Conservation (phyloP, 2,329 filamentous ascomycete genomes). For the Blastomyces parvus region DNA sequence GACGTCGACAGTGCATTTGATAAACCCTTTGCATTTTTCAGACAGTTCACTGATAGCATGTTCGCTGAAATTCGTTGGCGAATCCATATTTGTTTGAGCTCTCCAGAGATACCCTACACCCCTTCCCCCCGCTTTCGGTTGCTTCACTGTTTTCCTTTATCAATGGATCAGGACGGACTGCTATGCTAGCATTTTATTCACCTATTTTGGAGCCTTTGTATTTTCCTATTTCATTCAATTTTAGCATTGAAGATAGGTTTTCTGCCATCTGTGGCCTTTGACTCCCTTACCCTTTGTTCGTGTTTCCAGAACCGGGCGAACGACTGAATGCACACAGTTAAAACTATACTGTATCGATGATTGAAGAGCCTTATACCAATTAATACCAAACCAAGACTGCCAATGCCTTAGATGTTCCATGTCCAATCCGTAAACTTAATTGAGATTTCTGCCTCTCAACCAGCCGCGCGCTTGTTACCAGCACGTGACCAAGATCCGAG, state of each 20-base stretch:
- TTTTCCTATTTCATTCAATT: not conserved
- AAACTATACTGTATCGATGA: not conserved
- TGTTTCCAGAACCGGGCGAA: not conserved
- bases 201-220: not conserved
- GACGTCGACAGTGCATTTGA: not conserved
- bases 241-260: not conserved
- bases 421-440: too few relatives aligned
- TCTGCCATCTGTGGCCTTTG: not conserved
- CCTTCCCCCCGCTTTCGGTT: not conserved
- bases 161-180: not conserved
- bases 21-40: not conserved
- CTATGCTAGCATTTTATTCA: not conserved
- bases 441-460: too few relatives aligned
- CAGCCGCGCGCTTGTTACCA: not conserved
- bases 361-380: not conserved
- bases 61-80: not conserved
- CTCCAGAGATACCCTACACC: constrained; percentile 3
- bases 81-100: constrained; percentile 3
- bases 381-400: not conserved
- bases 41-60: not conserved
- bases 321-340: not conserved
- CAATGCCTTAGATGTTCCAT: not conserved
- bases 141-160: not conserved
- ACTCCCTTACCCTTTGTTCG: not conserved
- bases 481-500: constrained; percentile 13